Conservation (phyloP, 345 rosid species). For the Eucalyptus curtisii region DNA sequence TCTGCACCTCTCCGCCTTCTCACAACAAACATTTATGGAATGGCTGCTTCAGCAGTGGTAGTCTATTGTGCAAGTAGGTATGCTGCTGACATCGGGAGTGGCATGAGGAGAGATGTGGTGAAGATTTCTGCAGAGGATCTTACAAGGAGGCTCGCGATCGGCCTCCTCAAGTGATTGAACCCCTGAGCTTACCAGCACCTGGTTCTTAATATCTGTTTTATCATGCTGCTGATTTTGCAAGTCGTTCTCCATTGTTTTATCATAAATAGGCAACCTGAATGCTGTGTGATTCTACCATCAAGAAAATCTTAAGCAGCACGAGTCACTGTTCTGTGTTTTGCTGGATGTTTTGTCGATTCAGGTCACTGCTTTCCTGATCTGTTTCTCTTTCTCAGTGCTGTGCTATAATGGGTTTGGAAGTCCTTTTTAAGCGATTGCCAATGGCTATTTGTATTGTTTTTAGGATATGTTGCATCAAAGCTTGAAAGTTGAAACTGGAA, state of each 20-base stretch:
- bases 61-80: conserved; percentile 2
- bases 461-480: background rate
- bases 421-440: background rate
- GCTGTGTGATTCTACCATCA: background rate
- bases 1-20: conserved; percentile 62
- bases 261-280: background rate
- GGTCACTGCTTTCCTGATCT: background rate
- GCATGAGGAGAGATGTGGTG: conserved; percentile 56
- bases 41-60: conserved; percentile 61
- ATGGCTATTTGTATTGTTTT: background rate
- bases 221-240: background rate
- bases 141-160: conserved; percentile 42
- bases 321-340: background rate
- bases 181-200: background rate
- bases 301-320: background rate
- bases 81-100: conserved; percentile 10
- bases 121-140: conserved; percentile 72
- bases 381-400: background rate
- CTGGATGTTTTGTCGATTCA: background rate
- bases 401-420: background rate
- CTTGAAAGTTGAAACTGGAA: background rate
- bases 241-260: background rate
- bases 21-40: conserved; percentile 69
- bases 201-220: background rate
- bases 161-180: conserved; percentile 41